Percentiles rank a stretch among this genome's conserved stretches.
phyloP scores from a whole-genome alignment of 1,284 basidiomycete species.

The Ustilago curta region DNA sequence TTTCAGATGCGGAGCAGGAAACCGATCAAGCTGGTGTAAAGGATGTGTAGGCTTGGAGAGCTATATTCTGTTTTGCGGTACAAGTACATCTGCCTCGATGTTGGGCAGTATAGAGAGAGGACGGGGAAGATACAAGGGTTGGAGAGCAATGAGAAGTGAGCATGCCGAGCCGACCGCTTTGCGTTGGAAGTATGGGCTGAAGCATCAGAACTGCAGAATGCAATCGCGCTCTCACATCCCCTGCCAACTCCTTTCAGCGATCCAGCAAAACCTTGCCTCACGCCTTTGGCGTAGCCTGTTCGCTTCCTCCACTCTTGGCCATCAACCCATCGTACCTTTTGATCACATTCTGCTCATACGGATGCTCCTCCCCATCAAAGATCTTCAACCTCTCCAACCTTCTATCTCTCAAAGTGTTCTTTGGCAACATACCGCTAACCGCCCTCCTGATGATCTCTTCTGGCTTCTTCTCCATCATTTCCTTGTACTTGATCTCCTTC shows the following conservation, averaged over 20 bases:
- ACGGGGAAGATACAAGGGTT: not conserved
- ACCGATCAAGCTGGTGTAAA: not conserved
- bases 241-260: not conserved
- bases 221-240: not conserved
- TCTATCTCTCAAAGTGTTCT: constrained; percentile 67
- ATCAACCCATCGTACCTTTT: constrained; percentile 22
- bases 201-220: not conserved
- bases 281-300: constrained; percentile 20
- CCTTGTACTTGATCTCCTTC: constrained; percentile 73
- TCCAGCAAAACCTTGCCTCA: not conserved
- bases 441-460: constrained; percentile 75
- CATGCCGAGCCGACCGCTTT: not conserved
- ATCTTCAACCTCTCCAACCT: constrained; percentile 67
- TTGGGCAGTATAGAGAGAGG: not conserved
- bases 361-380: constrained; percentile 63
- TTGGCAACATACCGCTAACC: constrained; percentile 69
- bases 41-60: not conserved
- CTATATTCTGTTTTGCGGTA: not conserved
- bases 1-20: not conserved
- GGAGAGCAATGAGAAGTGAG: not conserved
- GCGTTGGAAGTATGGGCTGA: not conserved
- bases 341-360: constrained; percentile 60
- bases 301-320: not conserved
- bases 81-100: constrained; percentile 6
- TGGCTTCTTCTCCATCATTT: constrained; percentile 76